Percentiles rank a stretch among this genome's conserved stretches.
phyloP scores from a whole-genome alignment of 495 filamentous ascomycete genomes.

The Aspergillus diversus region DNA sequence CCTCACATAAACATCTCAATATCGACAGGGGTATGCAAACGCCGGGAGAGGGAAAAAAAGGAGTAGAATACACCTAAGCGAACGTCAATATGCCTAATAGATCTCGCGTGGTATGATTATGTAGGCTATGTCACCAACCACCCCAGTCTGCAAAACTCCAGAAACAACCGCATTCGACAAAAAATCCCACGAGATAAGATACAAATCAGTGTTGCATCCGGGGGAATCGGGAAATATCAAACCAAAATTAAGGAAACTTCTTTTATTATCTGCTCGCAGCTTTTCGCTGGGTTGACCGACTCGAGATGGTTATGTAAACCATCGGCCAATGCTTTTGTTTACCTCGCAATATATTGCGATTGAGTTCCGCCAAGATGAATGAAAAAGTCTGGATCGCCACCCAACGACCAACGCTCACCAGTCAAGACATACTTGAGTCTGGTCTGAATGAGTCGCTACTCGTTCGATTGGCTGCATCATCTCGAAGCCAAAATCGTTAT shows the following conservation, averaged over 20 bases:
- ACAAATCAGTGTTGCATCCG: constrained; percentile 29
- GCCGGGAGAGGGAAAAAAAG: constrained; percentile 12
- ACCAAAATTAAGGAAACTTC: constrained; percentile 7
- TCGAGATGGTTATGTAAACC: no score
- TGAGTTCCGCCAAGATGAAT: no score
- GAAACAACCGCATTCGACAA: constrained; percentile 14
- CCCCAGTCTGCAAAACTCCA: constrained; percentile 32
- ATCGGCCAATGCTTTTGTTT: not conserved
- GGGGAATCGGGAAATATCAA: constrained; percentile 35
- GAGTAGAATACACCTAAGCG: constrained; percentile 17
- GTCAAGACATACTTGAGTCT: no score
- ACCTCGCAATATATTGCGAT: not conserved
- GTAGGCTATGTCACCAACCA: constrained; percentile 22
- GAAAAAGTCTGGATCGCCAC: no score
- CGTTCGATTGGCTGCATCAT: no score
- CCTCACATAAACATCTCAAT: constrained; percentile 20
- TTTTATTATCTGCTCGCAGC: constrained; percentile 11
- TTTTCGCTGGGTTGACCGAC: not conserved
- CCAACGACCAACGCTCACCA: no score
- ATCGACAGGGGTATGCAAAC: constrained; percentile 29
- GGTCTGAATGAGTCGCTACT: no score
- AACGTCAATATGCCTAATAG: constrained; percentile 18
- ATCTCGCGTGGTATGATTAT: constrained; percentile 8
- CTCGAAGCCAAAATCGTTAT: no score
- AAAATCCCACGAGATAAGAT: constrained; percentile 12